Evolutionary conservation across 2,329 filamentous ascomycete species (phyloP).

Genomic region (Xylaria sp.): DNA sequence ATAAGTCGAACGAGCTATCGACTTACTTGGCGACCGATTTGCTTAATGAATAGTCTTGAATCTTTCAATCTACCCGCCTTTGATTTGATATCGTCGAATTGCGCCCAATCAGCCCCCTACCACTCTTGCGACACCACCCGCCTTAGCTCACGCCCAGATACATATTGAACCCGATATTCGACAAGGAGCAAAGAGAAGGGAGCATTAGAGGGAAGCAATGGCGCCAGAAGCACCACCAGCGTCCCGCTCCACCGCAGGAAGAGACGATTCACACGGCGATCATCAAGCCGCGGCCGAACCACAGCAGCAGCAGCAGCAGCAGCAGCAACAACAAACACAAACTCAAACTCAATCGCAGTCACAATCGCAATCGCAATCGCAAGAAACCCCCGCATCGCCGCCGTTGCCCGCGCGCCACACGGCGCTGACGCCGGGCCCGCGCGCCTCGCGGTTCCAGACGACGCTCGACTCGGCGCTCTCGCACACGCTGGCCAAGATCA

Average conservation of each 20-base stretch:
- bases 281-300: slow-evolving; percentile 6
- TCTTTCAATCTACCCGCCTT: neutral
- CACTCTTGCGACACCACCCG: neutral
- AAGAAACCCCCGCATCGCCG: slow-evolving; percentile 36
- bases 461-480: slow-evolving; percentile 64
- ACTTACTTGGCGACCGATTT: neutral
- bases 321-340: slow-evolving; percentile 7
- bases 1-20: neutral
- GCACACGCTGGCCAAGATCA: slow-evolving; percentile 66
- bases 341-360: slow-evolving; percentile 7
- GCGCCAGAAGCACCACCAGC: slow-evolving; percentile 22
- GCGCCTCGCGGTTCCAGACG: slow-evolving; percentile 65
- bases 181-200: neutral
- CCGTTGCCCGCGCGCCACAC: slow-evolving; percentile 55
- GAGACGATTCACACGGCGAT: slow-evolving; percentile 2
- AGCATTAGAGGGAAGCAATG: slow-evolving; percentile 14
- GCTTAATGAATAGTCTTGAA: neutral
- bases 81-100: neutral
- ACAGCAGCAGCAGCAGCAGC: slow-evolving; percentile 6
- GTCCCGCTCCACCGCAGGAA: slow-evolving; percentile 1
- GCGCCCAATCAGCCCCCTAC: neutral
- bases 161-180: neutral
- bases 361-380: slow-evolving; percentile 24
- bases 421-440: slow-evolving; percentile 63
- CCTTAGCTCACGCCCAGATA: neutral